Evolutionary conservation across 2,329 filamentous ascomycete genomes (phyloP), one percentile per base, ranked within the genome.

Genomic region (Gremmenia infestans): DNA sequence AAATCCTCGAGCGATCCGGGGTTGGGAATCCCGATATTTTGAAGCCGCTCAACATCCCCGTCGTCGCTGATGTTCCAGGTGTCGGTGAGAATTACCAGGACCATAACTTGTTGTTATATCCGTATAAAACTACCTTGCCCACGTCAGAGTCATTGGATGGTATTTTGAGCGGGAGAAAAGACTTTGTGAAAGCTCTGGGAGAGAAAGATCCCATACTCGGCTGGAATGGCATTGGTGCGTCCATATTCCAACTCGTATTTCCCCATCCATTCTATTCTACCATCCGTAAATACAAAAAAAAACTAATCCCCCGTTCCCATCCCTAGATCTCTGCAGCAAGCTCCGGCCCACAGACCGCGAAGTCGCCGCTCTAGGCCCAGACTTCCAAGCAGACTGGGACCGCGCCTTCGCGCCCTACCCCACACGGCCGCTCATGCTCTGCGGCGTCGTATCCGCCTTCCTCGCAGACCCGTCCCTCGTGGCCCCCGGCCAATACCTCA

Each of bases 1-100:
- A 67, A 39, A 74, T 87, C 1, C 76, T 88, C 0, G 82, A 87
- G 65, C 72, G 84, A 19, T 87, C 84, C 0, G 85, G 85, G 7
- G 64, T 88, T 1, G 83, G 82, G n/a, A 72, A 74, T 46, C 70
- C 74, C 0, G 71, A 76, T 1, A 63, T 83, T 5, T 73, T 86
- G 1, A 65, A 74, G 43, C 70, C 69, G 17, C 73, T 76, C 0
- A 76, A 74, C 0, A 74, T 85, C 2, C 71, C 75, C 1, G 64
- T 78, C 3, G 64, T 78, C 1, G 70, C 74, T 2, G 72, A 80
- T 48, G 65, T 82, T 1, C 75, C 77, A 0, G 79, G 78, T 2
- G 81, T 83, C 0, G 80, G 82, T 2, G 67, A 76, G 23, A 73
- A 78, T 48, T 80, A 82, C 57, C 76, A 82, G 61, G 81, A 83